Base-by-base conservation (phyloP, 257 asterid species). In the Nicotiana knightiana region DNA sequence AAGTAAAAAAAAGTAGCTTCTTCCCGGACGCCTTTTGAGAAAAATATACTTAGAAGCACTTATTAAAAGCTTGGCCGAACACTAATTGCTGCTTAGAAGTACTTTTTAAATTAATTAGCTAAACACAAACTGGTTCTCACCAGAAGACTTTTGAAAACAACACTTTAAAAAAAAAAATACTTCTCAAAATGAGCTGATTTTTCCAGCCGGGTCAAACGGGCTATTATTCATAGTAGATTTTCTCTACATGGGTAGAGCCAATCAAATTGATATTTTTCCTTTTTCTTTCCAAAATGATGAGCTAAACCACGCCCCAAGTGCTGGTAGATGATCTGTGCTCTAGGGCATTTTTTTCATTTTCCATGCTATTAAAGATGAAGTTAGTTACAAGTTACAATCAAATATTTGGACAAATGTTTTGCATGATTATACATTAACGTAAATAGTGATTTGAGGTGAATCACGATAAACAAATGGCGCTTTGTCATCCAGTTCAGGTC, bases 401-500 rank as follows among this genome's bases (percentile, higher is more conserved):
- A 48, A 73, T 73, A 48, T 48, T 6, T 15, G 62, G 39, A 26
- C 6, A 12, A 48, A 5, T 24, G 62, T n/a, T 30, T 73, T 33
- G 51, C 57, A 46, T 73, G 62, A 73, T 73, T 24, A 24, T 48
- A 71, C 21, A 71, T 24, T 46, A 43, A 43, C 58, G 6, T 71
- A 71, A 46, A 13, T 71, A 26, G 79, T 24, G 12, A 24, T 73
- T 48, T 21, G 61, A 18, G 79, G 79, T 0, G 62, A 73, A 73
- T 46, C 61, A 73, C 24, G 6, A 73, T 73, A 26, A 73, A 73
- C 3, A 4, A 73, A 48, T 73, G 15, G 24, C 8, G 7, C 51
- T 48, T 11, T 73, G 62, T 48, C 62, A 24, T 48, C 79, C 62
- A 46, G 62, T 48, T 48, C 13, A 26, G 39, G 26, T 91, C 89